A percentile compares a stretch with the other conserved stretches of the same genome.
phyloP scores from a whole-genome alignment of 495 filamentous ascomycete genomes.

The Hypomontagnella monticulosa region DNA sequence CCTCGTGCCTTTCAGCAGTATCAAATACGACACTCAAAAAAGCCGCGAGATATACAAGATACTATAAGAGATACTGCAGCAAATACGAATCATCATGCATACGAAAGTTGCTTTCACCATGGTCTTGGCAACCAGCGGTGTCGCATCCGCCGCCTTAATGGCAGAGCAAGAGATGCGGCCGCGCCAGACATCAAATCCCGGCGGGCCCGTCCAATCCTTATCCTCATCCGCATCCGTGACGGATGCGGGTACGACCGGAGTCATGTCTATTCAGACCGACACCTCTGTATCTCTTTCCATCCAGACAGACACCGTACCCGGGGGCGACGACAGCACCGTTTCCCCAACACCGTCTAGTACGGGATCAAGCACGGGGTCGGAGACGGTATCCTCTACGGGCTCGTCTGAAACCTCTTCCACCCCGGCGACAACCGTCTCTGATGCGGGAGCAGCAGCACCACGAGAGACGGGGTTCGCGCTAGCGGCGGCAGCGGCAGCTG shows the following conservation, averaged over 20 bases:
- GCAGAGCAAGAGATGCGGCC: not conserved
- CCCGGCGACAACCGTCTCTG: constrained; percentile 17
- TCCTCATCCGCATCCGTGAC: constrained; percentile 3
- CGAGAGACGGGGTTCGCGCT: constrained; percentile 12
- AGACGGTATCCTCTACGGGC: constrained; percentile 3
- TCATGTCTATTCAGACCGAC: constrained; percentile 28
- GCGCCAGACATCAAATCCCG: constrained; percentile 32
- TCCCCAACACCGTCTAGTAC: constrained; percentile 1
- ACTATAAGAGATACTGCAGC: not conserved
- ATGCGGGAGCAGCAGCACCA: constrained; percentile 18
- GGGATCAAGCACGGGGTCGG: not conserved
- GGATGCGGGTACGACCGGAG: constrained; percentile 16
- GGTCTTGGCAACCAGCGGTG: constrained; percentile 7
- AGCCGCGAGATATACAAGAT: too few species aligned
- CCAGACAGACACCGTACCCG: constrained; percentile 1
- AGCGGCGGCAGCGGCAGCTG: constrained; percentile 16
- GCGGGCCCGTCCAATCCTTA: constrained; percentile 26
- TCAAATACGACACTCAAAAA: too few species aligned
- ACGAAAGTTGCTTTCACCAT: constrained; percentile 7
- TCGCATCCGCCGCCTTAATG: constrained; percentile 9
- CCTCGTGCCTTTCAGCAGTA: too few species aligned
- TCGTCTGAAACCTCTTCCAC: constrained; percentile 10
- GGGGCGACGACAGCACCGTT: not conserved
- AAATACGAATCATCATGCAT: constrained; percentile 20
- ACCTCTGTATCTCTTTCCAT: constrained; percentile 4